phyloP scores from a whole-genome alignment of 495 filamentous ascomycete genomes.

The Podospora anserina region DNA sequence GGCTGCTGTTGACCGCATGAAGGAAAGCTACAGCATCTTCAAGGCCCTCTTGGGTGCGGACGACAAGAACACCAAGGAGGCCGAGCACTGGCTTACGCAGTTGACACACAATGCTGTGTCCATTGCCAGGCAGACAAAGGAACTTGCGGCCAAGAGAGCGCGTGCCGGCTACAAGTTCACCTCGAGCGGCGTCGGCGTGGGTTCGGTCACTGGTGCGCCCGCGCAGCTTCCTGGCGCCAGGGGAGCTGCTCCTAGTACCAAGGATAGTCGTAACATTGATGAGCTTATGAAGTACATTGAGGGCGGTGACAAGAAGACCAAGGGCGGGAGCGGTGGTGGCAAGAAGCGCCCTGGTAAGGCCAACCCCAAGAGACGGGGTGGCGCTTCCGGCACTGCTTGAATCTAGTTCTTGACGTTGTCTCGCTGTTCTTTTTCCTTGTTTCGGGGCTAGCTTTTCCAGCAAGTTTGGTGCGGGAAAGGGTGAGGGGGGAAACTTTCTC shows the following conservation, averaged over 20 bases:
- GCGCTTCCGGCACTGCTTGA: constrained; percentile 10
- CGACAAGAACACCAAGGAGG: constrained; percentile 93
- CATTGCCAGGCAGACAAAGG: constrained; percentile 88
- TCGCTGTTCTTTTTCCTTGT: not conserved
- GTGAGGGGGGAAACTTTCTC: not conserved
- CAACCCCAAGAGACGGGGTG: constrained; percentile 68
- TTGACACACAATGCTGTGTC: constrained; percentile 91
- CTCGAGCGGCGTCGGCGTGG: constrained; percentile 50
- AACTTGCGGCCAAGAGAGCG: constrained; percentile 67
- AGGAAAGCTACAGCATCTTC: constrained; percentile 95
- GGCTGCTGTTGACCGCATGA: constrained; percentile 85
- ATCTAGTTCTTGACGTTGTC: not conserved
- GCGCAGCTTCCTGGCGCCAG: constrained; percentile 21
- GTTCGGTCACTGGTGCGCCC: constrained; percentile 32
- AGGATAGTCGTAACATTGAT: constrained; percentile 24
- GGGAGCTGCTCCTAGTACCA: constrained; percentile 34
- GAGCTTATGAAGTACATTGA: constrained; percentile 28
- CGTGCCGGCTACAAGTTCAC: constrained; percentile 49
- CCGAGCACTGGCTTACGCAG: constrained; percentile 91
- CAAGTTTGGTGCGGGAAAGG: not conserved
- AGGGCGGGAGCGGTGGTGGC: constrained; percentile 58
- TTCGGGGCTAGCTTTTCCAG: not conserved
- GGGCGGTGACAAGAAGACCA: constrained; percentile 27
- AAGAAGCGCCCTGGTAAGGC: constrained; percentile 66
- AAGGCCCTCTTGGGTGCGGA: constrained; percentile 74